A percentile compares a stretch with the other conserved stretches of the same genome.
These are phyloP conservation scores for Tephrocybe rancida DNA, from an alignment of 768 basidiomycete genomes.

Conservation along the genomic window DNA sequence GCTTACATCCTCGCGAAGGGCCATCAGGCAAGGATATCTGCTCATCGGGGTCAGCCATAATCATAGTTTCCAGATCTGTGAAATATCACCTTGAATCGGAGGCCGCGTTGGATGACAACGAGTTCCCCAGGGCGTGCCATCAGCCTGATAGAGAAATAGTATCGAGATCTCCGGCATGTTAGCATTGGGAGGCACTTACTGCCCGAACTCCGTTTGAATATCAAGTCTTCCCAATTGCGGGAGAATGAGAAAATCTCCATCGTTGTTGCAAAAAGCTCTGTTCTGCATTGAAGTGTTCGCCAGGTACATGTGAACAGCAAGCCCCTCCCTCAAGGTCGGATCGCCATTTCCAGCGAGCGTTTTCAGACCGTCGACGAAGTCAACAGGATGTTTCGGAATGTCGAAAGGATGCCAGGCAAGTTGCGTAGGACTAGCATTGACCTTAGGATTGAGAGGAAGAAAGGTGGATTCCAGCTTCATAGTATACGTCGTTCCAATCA, in stretches of 20 bases:
- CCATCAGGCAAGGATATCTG: slow-evolving; percentile 59
- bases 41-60: neutral
- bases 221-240: slow-evolving; percentile 68
- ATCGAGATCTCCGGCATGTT: neutral
- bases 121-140: slow-evolving; percentile 70
- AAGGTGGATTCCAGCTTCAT: slow-evolving; percentile 64
- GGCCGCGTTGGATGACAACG: slow-evolving; percentile 64
- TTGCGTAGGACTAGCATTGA: slow-evolving; percentile 63
- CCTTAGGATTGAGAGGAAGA: slow-evolving; percentile 58
- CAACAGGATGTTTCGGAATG: slow-evolving; percentile 48
- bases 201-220: slow-evolving; percentile 71
- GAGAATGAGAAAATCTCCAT: slow-evolving; percentile 69
- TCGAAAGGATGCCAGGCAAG: slow-evolving; percentile 68
- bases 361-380: slow-evolving; percentile 63
- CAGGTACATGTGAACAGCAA: slow-evolving; percentile 65
- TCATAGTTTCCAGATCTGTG: neutral
- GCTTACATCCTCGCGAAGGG: slow-evolving; percentile 62
- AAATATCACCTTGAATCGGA: slow-evolving; percentile 59
- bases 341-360: slow-evolving; percentile 66
- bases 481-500: no score
- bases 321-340: slow-evolving; percentile 61
- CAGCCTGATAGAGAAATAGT: slow-evolving; percentile 33
- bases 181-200: slow-evolving; percentile 36
- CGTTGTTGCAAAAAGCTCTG: slow-evolving; percentile 61
- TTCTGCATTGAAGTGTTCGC: slow-evolving; percentile 64